Conservation (phyloP, 768 basidiomycete species). For the Mycena chlorophos region DNA sequence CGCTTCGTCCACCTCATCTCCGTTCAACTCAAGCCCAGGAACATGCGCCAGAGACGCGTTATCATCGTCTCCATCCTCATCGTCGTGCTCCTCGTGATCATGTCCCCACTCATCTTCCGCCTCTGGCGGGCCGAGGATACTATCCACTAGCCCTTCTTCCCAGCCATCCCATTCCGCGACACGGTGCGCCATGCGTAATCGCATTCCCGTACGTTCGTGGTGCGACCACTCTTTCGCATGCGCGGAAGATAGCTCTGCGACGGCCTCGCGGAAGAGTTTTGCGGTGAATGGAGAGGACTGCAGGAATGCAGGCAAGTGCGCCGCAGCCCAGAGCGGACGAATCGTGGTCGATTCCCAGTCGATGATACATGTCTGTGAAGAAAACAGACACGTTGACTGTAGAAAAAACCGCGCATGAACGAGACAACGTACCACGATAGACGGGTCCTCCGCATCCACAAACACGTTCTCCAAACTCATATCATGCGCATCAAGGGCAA, state of each 20-base stretch:
- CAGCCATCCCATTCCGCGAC: constrained; percentile 89
- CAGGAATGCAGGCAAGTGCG: constrained; percentile 78
- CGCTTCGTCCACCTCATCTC: too few relatives aligned
- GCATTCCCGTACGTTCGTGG: constrained; percentile 64
- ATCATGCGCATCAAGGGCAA: constrained; percentile 84
- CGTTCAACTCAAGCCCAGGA: too few relatives aligned
- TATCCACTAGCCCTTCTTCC: constrained; percentile 81
- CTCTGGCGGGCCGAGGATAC: constrained; percentile 73
- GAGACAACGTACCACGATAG: constrained; percentile 61
- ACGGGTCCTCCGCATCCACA: constrained; percentile 66
- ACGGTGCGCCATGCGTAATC: constrained; percentile 74
- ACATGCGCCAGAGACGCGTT: constrained; percentile 1
- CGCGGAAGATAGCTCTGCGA: constrained; percentile 46
- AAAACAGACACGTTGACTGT: constrained; percentile 12
- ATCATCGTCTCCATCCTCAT: not conserved
- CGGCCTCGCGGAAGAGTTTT: constrained; percentile 66
- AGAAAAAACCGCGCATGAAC: constrained; percentile 1
- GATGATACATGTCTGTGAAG: constrained; percentile 73
- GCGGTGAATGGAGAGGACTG: constrained; percentile 76
- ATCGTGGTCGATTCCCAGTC: constrained; percentile 93
- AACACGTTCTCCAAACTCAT: constrained; percentile 84
- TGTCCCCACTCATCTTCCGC: constrained; percentile 72
- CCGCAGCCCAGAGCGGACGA: constrained; percentile 81
- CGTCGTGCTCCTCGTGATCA: constrained; percentile 30
- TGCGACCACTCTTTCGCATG: constrained; percentile 69